Base-by-base conservation (phyloP, 495 filamentous ascomycete genomes). In the Hypoxylon fuscum region DNA sequence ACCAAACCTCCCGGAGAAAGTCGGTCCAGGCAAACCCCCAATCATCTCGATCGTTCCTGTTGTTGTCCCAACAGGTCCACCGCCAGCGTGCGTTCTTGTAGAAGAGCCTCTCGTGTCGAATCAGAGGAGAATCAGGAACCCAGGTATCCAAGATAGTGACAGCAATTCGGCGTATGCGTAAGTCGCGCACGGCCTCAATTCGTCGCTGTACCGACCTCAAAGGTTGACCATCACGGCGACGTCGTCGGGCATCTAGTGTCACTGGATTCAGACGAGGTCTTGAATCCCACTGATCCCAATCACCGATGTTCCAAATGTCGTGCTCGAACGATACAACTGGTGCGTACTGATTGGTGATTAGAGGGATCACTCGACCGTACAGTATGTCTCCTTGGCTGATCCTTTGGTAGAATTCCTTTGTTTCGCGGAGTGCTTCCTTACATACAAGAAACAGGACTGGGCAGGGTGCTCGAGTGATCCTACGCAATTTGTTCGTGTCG, bases 381-480 rank as follows among this genome's bases (percentile, higher is more conserved):
- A 18, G 14, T 42, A 58, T 9, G 12, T 58, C 45, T 2, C 44
- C 35, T 6, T 25, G 17, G 5, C 5, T n/a, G 11, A 58, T 17
- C 23, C 22, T 42, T 15, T 21, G 20, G 45, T 58, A 58, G 3
- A 22, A 12, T 3, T 5, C 12, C 7, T 9, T 9, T 4, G 45
- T 7, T 10, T 10, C 14, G 6, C 2, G 9, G 1, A 25, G 15
- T 6, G 53, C 11, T n/a, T 56, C 53, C 8, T 29, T 38, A 20
- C 53, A 56, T 3, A 50, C 45, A 9, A 59, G 45, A 25, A 59
- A 59, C 1, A 59, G 2, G 27, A 5, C 9, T 14, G 55, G 55
- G 5, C 55, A 59, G 0, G 45, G 45, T 4, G 55, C 55, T 0
- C 15, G n/a, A 1, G 1, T 49, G 35, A 59, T 23, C 10, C 3